phyloP scores from a whole-genome alignment of 2,329 filamentous ascomycete species.

The Alternaria infectoria region DNA sequence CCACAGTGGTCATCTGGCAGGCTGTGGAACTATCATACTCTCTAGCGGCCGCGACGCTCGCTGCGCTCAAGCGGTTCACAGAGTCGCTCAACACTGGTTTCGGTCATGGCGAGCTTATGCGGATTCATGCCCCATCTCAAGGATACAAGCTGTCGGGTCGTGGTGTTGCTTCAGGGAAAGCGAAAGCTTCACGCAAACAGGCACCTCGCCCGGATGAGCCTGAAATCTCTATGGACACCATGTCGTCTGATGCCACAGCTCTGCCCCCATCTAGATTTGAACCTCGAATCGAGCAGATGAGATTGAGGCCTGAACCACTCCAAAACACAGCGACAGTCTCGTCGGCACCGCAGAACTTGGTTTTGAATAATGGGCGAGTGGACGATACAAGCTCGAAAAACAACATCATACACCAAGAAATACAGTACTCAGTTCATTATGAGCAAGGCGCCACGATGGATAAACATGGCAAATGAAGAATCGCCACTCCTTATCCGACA shows the following conservation, averaged over 20 bases:
- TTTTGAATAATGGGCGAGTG: too few relatives aligned
- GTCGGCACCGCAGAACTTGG: not conserved
- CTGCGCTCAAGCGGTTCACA: conserved; percentile 16
- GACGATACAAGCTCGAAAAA: too few relatives aligned
- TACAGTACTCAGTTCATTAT: not conserved
- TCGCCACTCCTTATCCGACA: not conserved
- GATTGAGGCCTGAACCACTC: not conserved
- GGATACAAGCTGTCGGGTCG: conserved; percentile 11
- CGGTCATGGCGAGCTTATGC: conserved; percentile 19
- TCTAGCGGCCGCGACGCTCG: conserved; percentile 15
- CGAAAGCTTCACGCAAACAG: not conserved
- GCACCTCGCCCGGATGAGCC: not conserved
- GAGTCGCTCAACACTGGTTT: conserved; percentile 20
- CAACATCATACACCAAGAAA: not conserved
- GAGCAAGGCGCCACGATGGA: not conserved
- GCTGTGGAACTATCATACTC: conserved; percentile 16
- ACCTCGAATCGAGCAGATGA: not conserved
- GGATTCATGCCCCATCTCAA: conserved; percentile 9
- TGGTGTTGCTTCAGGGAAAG: not conserved
- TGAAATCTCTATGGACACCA: not conserved
- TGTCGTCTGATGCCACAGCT: not conserved
- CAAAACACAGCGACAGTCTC: not conserved
- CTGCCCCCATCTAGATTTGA: not conserved
- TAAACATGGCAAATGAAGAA: too few relatives aligned
- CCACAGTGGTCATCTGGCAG: conserved; percentile 20